Percentiles rank a stretch among this genome's conserved stretches.
phyloP scores from a whole-genome alignment of 345 rosid species.

The Cochlearia excelsa region DNA sequence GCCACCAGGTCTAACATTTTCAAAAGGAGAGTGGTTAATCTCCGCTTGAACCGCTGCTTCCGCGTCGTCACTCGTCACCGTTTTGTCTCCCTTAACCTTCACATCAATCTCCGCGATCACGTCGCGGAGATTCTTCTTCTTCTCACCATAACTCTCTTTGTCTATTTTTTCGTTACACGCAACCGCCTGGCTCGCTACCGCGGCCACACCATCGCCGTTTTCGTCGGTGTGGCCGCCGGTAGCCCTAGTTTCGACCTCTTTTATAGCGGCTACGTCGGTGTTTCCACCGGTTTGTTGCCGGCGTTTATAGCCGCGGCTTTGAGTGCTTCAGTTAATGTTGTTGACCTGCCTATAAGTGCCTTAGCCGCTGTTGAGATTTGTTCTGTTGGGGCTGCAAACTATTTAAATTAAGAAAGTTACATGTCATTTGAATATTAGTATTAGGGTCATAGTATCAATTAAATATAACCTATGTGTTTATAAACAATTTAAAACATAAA shows the following conservation, averaged over 20 bases:
- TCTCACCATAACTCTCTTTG: not conserved
- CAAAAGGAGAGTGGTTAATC: conserved; percentile 7
- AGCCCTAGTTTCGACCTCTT: conserved; percentile 29
- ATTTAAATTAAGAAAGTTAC: not conserved
- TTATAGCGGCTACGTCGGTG: conserved; percentile 32
- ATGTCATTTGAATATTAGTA: too few species aligned
- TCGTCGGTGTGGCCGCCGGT: not conserved
- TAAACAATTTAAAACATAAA: too few species aligned
- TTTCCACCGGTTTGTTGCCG: conserved; percentile 28
- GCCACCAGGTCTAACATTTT: conserved; percentile 26
- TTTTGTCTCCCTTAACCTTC: conserved; percentile 13
- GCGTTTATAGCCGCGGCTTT: conserved; percentile 32
- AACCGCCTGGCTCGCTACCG: conserved; percentile 22
- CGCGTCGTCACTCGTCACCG: conserved; percentile 33
- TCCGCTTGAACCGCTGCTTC: conserved; percentile 37
- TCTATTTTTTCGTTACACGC: conserved; percentile 5
- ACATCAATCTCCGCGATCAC: conserved; percentile 27
- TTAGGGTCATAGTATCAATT: too few species aligned
- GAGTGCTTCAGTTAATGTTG: conserved; percentile 33
- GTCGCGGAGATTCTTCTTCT: conserved; percentile 15
- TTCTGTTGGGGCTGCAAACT: conserved; percentile 25
- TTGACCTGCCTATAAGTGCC: conserved; percentile 32
- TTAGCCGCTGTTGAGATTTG: conserved; percentile 26
- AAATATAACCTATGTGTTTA: too few species aligned
- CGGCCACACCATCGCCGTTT: not conserved